Base-by-base conservation (phyloP, 2,329 filamentous ascomycete species). In the Aspergillus sp. region DNA sequence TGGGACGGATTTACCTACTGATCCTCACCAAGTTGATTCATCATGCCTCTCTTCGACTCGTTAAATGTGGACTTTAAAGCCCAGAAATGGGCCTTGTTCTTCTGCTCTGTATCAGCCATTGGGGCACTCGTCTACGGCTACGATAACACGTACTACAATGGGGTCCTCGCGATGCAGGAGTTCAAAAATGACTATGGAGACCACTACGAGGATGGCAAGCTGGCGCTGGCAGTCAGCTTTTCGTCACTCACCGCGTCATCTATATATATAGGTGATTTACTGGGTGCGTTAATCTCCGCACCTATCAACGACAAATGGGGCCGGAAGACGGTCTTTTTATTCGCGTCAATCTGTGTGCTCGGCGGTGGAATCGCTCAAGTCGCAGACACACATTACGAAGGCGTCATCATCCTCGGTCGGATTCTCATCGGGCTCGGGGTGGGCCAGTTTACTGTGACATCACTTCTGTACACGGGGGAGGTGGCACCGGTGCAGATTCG, bases 191-290 rank as follows among this genome's bases (percentile, higher is more conserved):
- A 61, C 48, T 61, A 56, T 40, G 57, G 56, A 6, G 45, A 46
- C n/a, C 36, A 54, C 29, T 45, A 40, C 28, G 30, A 46, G 19
- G 49, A 54, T 27, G 56, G 56, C 4, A 37, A 47, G 5, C 52
- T 49, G 33, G 43, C 47, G 7, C 47, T 62, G 5, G 47, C 44
- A n/a, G 57, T 56, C 5, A 44, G 43, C 12, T 60, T 60, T 41
- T 53, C 57, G 19, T 63, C 66, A 6, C 44, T 69, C 10, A 65
- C 64, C 3, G 59, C 66, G 6, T 67, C 63, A 8, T 60, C 62
- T 37, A 69, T 70, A 51, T 65, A 68, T 45, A 61, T 70, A 10
- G 67, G 66, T n/a, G 67, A 70, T 39, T 52, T 67, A 1, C 39
- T 66, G 28, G 66, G 67, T 31, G 60, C 66, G 5, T 47, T 69